phyloP scores from a whole-genome alignment of 768 basidiomycete genomes.

The Leccinum barrowsii region DNA sequence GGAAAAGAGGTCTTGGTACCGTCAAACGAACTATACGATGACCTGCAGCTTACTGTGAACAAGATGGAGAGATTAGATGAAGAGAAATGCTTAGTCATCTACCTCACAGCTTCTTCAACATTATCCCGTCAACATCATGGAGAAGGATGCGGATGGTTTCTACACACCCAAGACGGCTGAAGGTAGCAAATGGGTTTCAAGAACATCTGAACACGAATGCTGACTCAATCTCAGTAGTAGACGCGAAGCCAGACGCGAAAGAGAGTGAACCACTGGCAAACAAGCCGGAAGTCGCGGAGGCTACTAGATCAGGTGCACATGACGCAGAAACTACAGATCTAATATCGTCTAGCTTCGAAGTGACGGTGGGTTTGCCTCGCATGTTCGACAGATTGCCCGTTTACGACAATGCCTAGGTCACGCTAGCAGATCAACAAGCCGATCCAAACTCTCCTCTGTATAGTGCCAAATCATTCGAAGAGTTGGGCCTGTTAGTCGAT shows the following conservation, averaged over 20 bases:
- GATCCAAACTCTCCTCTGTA: slow-evolving; percentile 95
- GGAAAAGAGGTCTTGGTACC: neutral
- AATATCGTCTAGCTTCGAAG: slow-evolving; percentile 79
- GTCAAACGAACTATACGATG: neutral
- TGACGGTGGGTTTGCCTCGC: slow-evolving; percentile 49
- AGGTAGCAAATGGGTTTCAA: slow-evolving; percentile 32
- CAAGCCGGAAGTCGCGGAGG: slow-evolving; percentile 18
- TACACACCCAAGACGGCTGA: slow-evolving; percentile 49
- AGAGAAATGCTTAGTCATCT: slow-evolving; percentile 22
- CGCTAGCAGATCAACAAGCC: slow-evolving; percentile 91
- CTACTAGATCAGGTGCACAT: slow-evolving; percentile 19
- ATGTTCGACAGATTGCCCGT: neutral
- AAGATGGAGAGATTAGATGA: slow-evolving; percentile 18
- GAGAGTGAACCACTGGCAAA: slow-evolving; percentile 20
- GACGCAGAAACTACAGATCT: slow-evolving; percentile 49
- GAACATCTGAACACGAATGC: neutral
- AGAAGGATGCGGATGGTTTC: slow-evolving; percentile 81
- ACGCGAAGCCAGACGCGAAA: slow-evolving; percentile 24
- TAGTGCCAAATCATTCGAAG: slow-evolving; percentile 92
- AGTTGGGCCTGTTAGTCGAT: slow-evolving; percentile 81
- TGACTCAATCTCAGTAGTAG: slow-evolving; percentile 12
- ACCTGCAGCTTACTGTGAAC: slow-evolving; percentile 1
- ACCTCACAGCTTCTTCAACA: neutral
- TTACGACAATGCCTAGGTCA: slow-evolving; percentile 57
- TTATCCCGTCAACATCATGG: slow-evolving; percentile 34